These are phyloP conservation scores for Knufia petricola DNA, from an alignment of 2,329 filamentous ascomycete genomes.

Conservation along the genomic window DNA sequence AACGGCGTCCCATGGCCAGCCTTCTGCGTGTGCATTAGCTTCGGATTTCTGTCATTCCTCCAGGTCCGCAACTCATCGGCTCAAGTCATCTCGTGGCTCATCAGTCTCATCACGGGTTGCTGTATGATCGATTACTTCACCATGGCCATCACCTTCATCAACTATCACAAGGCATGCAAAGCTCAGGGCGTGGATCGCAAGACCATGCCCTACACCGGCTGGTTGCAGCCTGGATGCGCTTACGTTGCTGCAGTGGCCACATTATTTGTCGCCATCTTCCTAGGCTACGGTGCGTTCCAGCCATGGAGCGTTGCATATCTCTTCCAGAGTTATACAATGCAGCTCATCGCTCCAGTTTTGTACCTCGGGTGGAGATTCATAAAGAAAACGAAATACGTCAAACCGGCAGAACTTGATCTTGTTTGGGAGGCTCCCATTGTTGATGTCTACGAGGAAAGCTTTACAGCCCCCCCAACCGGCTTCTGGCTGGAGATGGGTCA, in stretches of 20 bases:
- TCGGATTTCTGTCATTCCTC: slow-evolving; percentile 58
- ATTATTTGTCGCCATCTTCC: slow-evolving; percentile 58
- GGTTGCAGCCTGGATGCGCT: slow-evolving; percentile 58
- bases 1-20: slow-evolving; percentile 61
- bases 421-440: slow-evolving; percentile 51
- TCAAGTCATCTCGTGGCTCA: slow-evolving; percentile 45
- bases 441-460: slow-evolving; percentile 47
- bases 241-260: slow-evolving; percentile 54
- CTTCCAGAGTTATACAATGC: slow-evolving; percentile 55
- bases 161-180: slow-evolving; percentile 46
- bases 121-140: slow-evolving; percentile 42
- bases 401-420: slow-evolving; percentile 48
- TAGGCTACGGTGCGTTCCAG: slow-evolving; percentile 63
- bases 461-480: slow-evolving; percentile 38
- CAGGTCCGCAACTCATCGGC: slow-evolving; percentile 41
- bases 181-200: slow-evolving; percentile 44
- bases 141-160: slow-evolving; percentile 49
- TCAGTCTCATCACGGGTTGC: slow-evolving; percentile 48
- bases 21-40: slow-evolving; percentile 52
- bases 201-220: slow-evolving; percentile 48
- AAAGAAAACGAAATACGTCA: slow-evolving; percentile 48
- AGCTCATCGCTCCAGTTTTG: slow-evolving; percentile 44
- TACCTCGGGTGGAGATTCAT: slow-evolving; percentile 55
- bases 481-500: slow-evolving; percentile 22
- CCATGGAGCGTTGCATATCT: slow-evolving; percentile 59